phyloP scores from a whole-genome alignment of 768 basidiomycete genomes.

The Kwoniella dejecticola region DNA sequence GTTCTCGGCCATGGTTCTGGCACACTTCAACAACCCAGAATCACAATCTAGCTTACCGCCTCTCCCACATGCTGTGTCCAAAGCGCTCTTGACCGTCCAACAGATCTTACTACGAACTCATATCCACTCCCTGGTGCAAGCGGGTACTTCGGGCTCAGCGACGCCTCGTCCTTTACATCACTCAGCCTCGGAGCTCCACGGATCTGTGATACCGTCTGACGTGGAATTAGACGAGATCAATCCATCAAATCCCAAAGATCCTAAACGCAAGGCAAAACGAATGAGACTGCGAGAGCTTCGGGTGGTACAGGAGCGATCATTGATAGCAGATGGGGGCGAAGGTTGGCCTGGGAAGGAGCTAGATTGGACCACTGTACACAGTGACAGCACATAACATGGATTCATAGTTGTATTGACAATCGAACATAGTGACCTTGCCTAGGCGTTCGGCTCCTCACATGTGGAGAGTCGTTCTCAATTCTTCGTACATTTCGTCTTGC shows the following conservation, averaged over 20 bases:
- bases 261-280: slow-evolving; percentile 67
- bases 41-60: slow-evolving; percentile 22
- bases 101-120: slow-evolving; percentile 50
- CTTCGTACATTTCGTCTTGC: not conserved
- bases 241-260: slow-evolving; percentile 57
- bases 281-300: slow-evolving; percentile 86
- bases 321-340: slow-evolving; percentile 50
- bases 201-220: slow-evolving; percentile 66
- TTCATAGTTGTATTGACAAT: not conserved
- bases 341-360: slow-evolving; percentile 45
- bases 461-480: not conserved
- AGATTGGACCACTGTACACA: slow-evolving; percentile 28
- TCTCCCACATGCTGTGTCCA: slow-evolving; percentile 45
- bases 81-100: slow-evolving; percentile 49
- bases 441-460: not conserved
- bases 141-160: slow-evolving; percentile 18
- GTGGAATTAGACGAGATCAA: slow-evolving; percentile 67
- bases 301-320: slow-evolving; percentile 73
- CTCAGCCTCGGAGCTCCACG: slow-evolving; percentile 63
- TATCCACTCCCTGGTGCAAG: slow-evolving; percentile 26
- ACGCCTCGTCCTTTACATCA: slow-evolving; percentile 29
- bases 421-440: not conserved
- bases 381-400: not conserved
- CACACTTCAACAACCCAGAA: slow-evolving; percentile 62
- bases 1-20: slow-evolving; percentile 88